These are phyloP conservation scores for Xylaria sp. DNA, from an alignment of 495 filamentous ascomycete species.

Conservation along the genomic window DNA sequence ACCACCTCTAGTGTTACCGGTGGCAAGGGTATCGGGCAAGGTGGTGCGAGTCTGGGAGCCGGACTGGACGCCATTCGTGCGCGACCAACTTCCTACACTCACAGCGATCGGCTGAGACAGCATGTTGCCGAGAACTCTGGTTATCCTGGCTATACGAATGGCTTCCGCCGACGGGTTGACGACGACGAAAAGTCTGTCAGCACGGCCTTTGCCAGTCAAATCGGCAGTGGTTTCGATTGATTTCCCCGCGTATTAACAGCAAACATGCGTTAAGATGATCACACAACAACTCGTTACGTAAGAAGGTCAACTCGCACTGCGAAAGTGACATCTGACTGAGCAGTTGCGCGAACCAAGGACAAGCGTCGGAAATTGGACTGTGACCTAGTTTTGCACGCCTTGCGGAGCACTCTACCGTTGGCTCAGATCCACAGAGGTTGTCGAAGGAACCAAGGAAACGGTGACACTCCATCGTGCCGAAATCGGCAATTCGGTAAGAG, in stretches of 20 bases:
- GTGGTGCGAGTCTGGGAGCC: slow-evolving; percentile 80
- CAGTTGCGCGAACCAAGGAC: slow-evolving; percentile 19
- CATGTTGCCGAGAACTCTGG: slow-evolving; percentile 80
- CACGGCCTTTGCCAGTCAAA: slow-evolving; percentile 94
- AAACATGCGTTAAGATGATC: slow-evolving; percentile 22
- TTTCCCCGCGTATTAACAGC: slow-evolving; percentile 21
- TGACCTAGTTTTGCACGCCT: slow-evolving; percentile 25
- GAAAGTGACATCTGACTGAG: slow-evolving; percentile 17
- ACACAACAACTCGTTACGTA: slow-evolving; percentile 10
- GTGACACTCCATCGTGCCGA: background rate
- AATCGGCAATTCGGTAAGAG: slow-evolving; percentile 13
- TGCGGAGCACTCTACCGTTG: slow-evolving; percentile 5
- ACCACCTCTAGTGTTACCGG: slow-evolving; percentile 76
- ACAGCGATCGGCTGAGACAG: slow-evolving; percentile 75
- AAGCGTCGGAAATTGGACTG: slow-evolving; percentile 20
- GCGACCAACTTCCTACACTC: slow-evolving; percentile 54
- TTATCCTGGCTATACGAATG: slow-evolving; percentile 65
- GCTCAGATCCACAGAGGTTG: slow-evolving; percentile 9
- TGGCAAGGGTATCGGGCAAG: slow-evolving; percentile 69
- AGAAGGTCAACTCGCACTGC: slow-evolving; percentile 15
- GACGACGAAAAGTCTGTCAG: slow-evolving; percentile 96
- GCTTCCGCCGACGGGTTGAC: slow-evolving; percentile 82
- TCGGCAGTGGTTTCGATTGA: slow-evolving; percentile 94
- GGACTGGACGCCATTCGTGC: slow-evolving; percentile 70
- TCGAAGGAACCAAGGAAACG: slow-evolving; percentile 3